Evolutionary conservation across 2,329 filamentous ascomycete species (phyloP).

Genomic region (Didymella lethalis): DNA sequence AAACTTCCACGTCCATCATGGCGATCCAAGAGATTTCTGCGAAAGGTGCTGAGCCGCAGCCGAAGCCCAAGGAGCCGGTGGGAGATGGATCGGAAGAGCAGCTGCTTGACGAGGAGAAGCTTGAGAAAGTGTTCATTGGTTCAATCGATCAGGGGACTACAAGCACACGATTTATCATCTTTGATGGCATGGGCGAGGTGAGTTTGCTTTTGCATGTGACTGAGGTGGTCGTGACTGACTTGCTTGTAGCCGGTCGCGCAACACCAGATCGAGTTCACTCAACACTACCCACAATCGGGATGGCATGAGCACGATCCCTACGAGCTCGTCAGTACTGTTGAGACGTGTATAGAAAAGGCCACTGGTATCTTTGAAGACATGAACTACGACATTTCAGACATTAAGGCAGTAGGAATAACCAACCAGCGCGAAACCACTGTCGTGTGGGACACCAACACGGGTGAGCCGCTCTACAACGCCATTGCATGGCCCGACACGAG

Average conservation of each 20-base stretch:
- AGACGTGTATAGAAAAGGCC: slow-evolving; percentile 80
- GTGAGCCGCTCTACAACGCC: slow-evolving; percentile 81
- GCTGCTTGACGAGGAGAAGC: slow-evolving; percentile 42
- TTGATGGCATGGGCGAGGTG: slow-evolving; percentile 73
- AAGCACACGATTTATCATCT: slow-evolving; percentile 88
- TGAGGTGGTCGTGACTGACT: slow-evolving; percentile 7
- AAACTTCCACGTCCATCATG: slow-evolving; percentile 27
- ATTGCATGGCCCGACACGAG: slow-evolving; percentile 89
- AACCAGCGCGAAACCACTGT: slow-evolving; percentile 91
- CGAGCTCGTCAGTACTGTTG: slow-evolving; percentile 77
- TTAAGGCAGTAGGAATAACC: slow-evolving; percentile 83
- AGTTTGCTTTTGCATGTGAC: neutral
- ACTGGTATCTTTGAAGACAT: slow-evolving; percentile 73
- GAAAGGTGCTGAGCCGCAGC: slow-evolving; percentile 38
- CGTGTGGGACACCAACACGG: slow-evolving; percentile 82
- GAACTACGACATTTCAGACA: slow-evolving; percentile 72
- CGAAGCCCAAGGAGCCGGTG: slow-evolving; percentile 44
- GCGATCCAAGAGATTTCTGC: slow-evolving; percentile 41
- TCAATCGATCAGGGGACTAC: slow-evolving; percentile 93
- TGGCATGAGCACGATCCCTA: slow-evolving; percentile 91
- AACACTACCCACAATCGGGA: slow-evolving; percentile 84
- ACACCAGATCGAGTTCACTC: slow-evolving; percentile 87
- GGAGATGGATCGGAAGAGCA: slow-evolving; percentile 28
- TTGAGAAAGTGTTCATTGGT: slow-evolving; percentile 74
- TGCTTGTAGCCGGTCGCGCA: slow-evolving; percentile 70